Evolutionary conservation across 352 stramenopile genomes (phyloP), one percentile per base, ranked within the genome.

Genomic region (Pythium sukuiense): DNA sequence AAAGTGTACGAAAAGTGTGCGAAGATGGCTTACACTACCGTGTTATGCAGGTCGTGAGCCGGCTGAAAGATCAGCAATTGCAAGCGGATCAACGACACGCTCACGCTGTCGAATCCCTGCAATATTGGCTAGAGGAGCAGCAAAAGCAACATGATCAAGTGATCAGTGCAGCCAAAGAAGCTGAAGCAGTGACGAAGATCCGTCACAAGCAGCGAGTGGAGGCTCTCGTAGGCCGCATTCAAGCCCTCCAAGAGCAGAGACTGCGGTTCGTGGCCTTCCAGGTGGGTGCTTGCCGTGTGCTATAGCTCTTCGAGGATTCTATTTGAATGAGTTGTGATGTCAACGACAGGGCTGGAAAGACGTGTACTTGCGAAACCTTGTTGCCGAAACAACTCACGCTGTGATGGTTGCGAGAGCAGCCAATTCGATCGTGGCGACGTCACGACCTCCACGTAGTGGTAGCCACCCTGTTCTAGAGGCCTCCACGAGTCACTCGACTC

Each of bases 261-360:
- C 26, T 71, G 9, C 39, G 58, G 0, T 14, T 45, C 3, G n/a
- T 56, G 7, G 58, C 58, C 0, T 71, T 71, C 45, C 65, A 67
- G 4, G 64, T 71, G 37, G 30, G 11, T 43, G 9, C 37, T 43
- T 41, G 14, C 18, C 37, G 18, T 1, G 8, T 35, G 32, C 8
- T 35, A n/a, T 35, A 8, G 32, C 32, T 35, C 8, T 3, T 18
- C 18, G 37, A 43, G 11, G 18, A 43, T 43, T 9, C 37, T 43
- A 9, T 18, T 39, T 55, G 33, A 37, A 16, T 33, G 26, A 37
- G n/a, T n/a, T n/a, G n/a, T n/a, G n/a, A n/a, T n/a, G n/a, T n/a
- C n/a, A n/a, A n/a, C n/a, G n/a, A 24, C 55, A 84, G 74, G 66
- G 66, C 3, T 90, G 80, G 79, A 90, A 88, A 46, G 77, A 88